Evolutionary conservation across 306 rosid species (phyloP).

Genomic region (Geum urbanum): DNA sequence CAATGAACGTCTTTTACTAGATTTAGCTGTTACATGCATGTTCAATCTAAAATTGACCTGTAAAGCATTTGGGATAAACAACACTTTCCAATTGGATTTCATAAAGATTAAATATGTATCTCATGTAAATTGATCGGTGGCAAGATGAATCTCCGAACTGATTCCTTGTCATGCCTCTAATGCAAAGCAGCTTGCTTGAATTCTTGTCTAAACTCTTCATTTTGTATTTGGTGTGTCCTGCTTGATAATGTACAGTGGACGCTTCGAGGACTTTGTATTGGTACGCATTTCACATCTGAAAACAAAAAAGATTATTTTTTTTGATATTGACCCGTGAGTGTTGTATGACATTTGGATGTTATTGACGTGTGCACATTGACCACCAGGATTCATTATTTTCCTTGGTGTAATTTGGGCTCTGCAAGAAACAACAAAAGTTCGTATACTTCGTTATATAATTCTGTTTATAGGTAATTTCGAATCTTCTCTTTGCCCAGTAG

Average conservation of each 20-base stretch:
- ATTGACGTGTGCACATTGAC: conserved; percentile 17
- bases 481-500: not conserved
- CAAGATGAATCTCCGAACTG: not conserved
- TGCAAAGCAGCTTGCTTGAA: not conserved
- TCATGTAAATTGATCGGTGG: not conserved
- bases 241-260: conserved; percentile 49
- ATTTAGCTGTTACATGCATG: not conserved
- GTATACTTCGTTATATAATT: conserved; percentile 49
- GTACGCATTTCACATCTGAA: conserved; percentile 29
- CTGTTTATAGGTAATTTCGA: conserved; percentile 46
- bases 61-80: not conserved
- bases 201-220: not conserved
- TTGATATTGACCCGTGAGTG: not conserved
- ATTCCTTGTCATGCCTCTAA: not conserved
- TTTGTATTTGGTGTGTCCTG: not conserved
- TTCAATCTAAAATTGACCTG: not conserved
- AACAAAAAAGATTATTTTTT: too few relatives aligned
- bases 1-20: not conserved
- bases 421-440: conserved; percentile 60
- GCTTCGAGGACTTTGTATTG: conserved; percentile 70
- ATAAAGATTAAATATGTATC: not conserved
- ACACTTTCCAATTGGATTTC: not conserved
- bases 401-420: conserved; percentile 56
- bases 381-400: conserved; percentile 56
- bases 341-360: conserved; percentile 7